Conservation (phyloP, 805 yeast species). For the Priceomyces castillae region DNA sequence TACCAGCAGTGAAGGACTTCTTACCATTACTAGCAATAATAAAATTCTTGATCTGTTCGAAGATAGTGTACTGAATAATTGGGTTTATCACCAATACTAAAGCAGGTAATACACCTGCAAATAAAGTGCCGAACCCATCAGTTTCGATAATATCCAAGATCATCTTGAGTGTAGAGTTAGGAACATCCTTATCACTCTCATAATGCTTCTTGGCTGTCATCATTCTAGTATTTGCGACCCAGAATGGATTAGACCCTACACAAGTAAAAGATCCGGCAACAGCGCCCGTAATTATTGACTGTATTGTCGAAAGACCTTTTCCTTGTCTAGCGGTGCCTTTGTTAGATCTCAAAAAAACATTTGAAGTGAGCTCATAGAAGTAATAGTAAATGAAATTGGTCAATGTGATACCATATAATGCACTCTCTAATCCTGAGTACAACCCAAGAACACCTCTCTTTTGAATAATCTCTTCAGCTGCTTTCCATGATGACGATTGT, state of each 20-base stretch:
- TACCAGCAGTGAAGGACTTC: constrained; percentile 56
- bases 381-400: constrained; percentile 90
- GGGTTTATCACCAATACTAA: constrained; percentile 84
- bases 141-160: constrained; percentile 59
- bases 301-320: constrained; percentile 53
- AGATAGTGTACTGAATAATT: constrained; percentile 85
- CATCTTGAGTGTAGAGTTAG: constrained; percentile 49
- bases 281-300: constrained; percentile 75
- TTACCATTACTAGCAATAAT: constrained; percentile 54
- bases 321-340: constrained; percentile 21
- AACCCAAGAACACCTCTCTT: constrained; percentile 66
- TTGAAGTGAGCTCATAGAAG: constrained; percentile 73
- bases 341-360: constrained; percentile 40
- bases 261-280: constrained; percentile 87
- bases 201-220: constrained; percentile 50
- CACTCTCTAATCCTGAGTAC: constrained; percentile 85
- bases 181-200: constrained; percentile 12
- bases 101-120: constrained; percentile 87
- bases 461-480: constrained; percentile 42
- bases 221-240: constrained; percentile 93
- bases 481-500: constrained; percentile 20
- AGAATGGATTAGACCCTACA: constrained; percentile 79
- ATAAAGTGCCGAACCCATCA: constrained; percentile 71
- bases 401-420: constrained; percentile 78
- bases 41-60: constrained; percentile 76